Base-by-base conservation (phyloP, 768 basidiomycete species). In the Leccinum aurantiacum region DNA sequence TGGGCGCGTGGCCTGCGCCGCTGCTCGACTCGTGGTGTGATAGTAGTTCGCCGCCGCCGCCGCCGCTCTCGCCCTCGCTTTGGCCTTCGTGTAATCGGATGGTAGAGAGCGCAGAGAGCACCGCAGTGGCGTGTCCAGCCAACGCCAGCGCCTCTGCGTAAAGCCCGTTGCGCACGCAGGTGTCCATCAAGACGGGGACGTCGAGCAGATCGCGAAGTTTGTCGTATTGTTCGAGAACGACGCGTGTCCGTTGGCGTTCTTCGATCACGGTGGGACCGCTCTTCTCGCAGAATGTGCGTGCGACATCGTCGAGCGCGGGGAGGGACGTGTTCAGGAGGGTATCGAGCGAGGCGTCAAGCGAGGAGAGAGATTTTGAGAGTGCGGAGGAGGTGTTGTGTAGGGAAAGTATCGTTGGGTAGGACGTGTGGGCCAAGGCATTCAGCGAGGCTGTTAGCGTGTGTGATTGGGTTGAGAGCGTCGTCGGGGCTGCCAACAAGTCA, bases 161-260 rank as follows among this genome's bases (percentile, higher is more conserved):
- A 74, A 91, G 90, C 7, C 93, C 93, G 67, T 93, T 94, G 41
- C 94, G 84, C 14, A 97, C 90, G 70, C 94, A 98, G 1, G 93
- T 92, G 71, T 96, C 93, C 69, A 97, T 89, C 31, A 99, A 82
- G 54, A 90, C 79, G 9, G 96, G 94, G 52, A 95, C 84, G 65
- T 97, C 95, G 58, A 98, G 84, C 37, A 98, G 76, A 72, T 98
- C 95, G 63, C 90, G 83, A 60, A 98, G 83, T 74, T 95, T 95
- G 72, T 96, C 93, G 69, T 94, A 90, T 67, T 96, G 91, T 67
- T 98, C 95, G 60, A 94, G 84, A n/a, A 98, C 92, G 53, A 91
- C 79, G 33, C 86, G 80, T 0, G 92, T 92, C 63, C 88, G 88
- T 60, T 83, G 80, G 38, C 95, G 82, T 54, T 91, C 87, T 52